Conservation (phyloP, 106 monocot species). For the Amphibolis antarctica region DNA sequence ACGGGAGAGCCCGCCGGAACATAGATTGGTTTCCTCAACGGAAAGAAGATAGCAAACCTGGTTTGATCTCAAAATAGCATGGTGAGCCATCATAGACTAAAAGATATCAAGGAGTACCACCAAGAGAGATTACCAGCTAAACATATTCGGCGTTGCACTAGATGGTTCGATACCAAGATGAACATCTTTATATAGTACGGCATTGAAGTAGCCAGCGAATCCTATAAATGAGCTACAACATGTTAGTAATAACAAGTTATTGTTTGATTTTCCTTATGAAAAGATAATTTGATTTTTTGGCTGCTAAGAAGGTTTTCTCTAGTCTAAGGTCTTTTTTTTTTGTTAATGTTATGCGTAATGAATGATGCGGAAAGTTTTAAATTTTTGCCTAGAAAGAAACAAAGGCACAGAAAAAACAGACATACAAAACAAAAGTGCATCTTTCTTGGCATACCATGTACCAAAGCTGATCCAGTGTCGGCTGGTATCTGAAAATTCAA, state of each 20-base stretch:
- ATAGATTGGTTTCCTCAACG: conserved; percentile 49
- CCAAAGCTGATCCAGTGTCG: conserved; percentile 67
- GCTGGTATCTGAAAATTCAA: conserved; percentile 54
- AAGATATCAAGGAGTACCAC: not conserved
- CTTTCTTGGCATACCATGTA: conserved; percentile 47
- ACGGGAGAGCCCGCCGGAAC: conserved; percentile 37
- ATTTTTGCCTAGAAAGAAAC: not conserved
- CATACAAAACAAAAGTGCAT: not conserved
- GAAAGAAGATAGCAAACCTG: conserved; percentile 97
- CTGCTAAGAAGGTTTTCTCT: too few species aligned
- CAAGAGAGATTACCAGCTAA: conserved; percentile 57
- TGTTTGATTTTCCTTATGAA: too few species aligned
- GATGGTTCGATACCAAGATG: conserved; percentile 91
- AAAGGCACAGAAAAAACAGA: not conserved
- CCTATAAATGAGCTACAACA: conserved; percentile 25
- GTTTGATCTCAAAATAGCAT: not conserved
- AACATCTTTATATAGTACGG: conserved; percentile 67
- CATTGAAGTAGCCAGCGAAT: conserved; percentile 93
- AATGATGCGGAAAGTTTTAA: too few species aligned
- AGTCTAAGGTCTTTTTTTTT: too few species aligned
- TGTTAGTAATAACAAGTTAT: not conserved
- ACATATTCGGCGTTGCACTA: conserved; percentile 83
- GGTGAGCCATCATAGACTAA: not conserved
- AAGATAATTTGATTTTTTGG: too few species aligned
- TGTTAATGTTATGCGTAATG: too few species aligned